Conservation (phyloP, 371 early-diverging fungal genomes). For the Rhizomucor miehei region DNA sequence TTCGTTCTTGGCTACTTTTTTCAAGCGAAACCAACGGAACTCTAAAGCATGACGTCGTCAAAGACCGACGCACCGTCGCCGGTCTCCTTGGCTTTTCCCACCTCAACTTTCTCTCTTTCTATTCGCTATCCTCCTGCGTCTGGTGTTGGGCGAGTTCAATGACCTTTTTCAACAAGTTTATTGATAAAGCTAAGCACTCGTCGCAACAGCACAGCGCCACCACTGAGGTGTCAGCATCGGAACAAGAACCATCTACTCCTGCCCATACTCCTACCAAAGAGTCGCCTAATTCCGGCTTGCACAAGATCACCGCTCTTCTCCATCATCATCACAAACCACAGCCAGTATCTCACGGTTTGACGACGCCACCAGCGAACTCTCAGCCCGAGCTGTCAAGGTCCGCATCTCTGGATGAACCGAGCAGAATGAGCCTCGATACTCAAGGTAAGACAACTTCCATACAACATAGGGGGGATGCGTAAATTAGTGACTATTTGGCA, state of each 20-base stretch:
- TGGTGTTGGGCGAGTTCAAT: conserved; percentile 1
- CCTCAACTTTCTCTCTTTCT: neutral
- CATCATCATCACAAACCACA: conserved; percentile 5
- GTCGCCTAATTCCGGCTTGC: conserved; percentile 7
- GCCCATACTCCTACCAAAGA: conserved; percentile 14
- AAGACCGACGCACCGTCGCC: neutral
- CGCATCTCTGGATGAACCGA: conserved; percentile 16
- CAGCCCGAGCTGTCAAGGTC: conserved; percentile 12
- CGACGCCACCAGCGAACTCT: conserved; percentile 11
- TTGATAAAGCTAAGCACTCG: conserved; percentile 20
- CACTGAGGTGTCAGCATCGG: neutral
- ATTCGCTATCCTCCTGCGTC: neutral
- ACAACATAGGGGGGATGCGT: neutral
- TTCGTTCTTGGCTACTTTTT: neutral
- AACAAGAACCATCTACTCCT: conserved; percentile 11
- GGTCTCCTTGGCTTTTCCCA: neutral
- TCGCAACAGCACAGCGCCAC: conserved; percentile 5
- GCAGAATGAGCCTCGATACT: conserved; percentile 22
- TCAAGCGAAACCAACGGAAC: neutral
- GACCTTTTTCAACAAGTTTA: conserved; percentile 23
- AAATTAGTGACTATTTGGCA: neutral
- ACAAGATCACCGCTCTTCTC: conserved; percentile 3
- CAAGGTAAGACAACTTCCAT: conserved; percentile 9
- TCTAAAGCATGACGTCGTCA: conserved; percentile 6
- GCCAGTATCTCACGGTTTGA: conserved; percentile 2